Evolutionary conservation across 2,329 filamentous ascomycete species (phyloP).

Genomic region (Paraphaeosphaeria minitans): DNA sequence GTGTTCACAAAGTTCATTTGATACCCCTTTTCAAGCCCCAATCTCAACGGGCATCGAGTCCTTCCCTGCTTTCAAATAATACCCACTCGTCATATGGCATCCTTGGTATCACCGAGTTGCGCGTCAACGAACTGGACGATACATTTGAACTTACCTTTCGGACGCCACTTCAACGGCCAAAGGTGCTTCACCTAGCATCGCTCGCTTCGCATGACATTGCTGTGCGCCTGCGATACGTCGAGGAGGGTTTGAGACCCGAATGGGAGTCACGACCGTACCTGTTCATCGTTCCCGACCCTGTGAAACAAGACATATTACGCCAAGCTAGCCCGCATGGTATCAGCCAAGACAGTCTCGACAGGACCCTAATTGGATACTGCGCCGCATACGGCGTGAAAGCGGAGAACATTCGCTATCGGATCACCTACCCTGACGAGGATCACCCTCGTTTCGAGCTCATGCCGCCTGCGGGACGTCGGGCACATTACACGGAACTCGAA

Average conservation of each 20-base stretch:
- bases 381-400: conserved; percentile 71
- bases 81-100: conserved; percentile 64
- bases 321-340: conserved; percentile 57
- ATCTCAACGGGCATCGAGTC: conserved; percentile 59
- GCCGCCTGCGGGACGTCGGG: conserved; percentile 58
- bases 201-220: conserved; percentile 68
- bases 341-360: conserved; percentile 65
- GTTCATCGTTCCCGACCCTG: conserved; percentile 62
- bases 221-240: conserved; percentile 63
- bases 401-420: conserved; percentile 60
- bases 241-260: conserved; percentile 68
- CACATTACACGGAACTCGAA: conserved; percentile 65
- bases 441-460: conserved; percentile 69
- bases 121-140: conserved; percentile 67
- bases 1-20: conserved; percentile 71
- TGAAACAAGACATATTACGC: conserved; percentile 41
- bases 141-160: conserved; percentile 69
- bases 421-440: conserved; percentile 59
- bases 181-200: conserved; percentile 66
- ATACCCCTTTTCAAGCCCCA: conserved; percentile 67
- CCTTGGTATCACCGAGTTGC: conserved; percentile 64
- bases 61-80: conserved; percentile 58
- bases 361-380: conserved; percentile 72
- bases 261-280: conserved; percentile 68
- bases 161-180: conserved; percentile 60